Percentiles rank a stretch among this genome's conserved stretches.
Conservation (phyloP, 2,329 filamentous ascomycete genomes). For the Colletotrichum somersetense region DNA sequence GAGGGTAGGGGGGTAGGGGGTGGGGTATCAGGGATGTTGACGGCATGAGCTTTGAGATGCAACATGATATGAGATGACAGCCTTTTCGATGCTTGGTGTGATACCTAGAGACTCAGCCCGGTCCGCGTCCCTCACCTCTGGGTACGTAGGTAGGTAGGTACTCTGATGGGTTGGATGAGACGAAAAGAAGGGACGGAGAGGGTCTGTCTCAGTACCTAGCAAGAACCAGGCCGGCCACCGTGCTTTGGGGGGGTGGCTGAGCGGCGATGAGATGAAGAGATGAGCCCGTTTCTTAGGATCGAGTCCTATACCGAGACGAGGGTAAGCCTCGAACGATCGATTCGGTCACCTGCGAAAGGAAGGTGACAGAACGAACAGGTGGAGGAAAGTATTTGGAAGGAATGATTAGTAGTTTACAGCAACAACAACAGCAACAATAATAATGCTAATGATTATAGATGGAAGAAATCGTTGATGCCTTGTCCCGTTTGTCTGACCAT, state of each 20-base stretch:
- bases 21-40: constrained; percentile 36
- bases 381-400: neutral
- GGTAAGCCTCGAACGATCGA: constrained; percentile 6
- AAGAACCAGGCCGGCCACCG: constrained; percentile 32
- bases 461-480: neutral
- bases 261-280: constrained; percentile 17
- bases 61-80: constrained; percentile 42
- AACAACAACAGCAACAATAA: too few species aligned
- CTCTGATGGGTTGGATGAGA: constrained; percentile 33
- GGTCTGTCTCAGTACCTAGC: neutral
- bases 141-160: neutral
- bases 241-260: constrained; percentile 37
- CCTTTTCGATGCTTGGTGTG: constrained; percentile 16
- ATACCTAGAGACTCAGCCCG: constrained; percentile 23
- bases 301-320: constrained; percentile 17
- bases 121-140: constrained; percentile 4
- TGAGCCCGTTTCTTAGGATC: neutral
- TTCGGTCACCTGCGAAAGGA: constrained; percentile 1
- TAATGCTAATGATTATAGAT: too few species aligned
- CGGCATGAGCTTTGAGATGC: constrained; percentile 36
- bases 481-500: constrained; percentile 6
- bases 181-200: constrained; percentile 21
- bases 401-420: too few species aligned
- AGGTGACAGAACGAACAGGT: constrained; percentile 12
- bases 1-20: constrained; percentile 13